These are phyloP conservation scores for Chlorella variabilis DNA, from an alignment of 163 green algal species.

Conservation along the genomic window DNA sequence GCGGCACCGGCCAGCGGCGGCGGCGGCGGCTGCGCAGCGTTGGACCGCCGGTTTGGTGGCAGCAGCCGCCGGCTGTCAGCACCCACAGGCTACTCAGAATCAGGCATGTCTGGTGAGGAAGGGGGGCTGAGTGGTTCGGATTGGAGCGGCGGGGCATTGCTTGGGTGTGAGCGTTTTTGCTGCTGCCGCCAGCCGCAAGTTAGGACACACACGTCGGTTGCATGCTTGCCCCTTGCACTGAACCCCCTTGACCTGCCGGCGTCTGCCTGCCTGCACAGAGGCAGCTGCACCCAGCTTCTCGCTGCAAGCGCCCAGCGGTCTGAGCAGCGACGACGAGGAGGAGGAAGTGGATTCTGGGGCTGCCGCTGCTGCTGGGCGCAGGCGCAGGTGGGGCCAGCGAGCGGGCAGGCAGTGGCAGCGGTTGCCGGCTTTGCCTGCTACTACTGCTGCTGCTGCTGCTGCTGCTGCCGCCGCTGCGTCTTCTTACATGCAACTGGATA, in stretches of 20 bases:
- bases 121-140: background rate
- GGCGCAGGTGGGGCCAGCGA: background rate
- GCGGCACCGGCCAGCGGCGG: background rate
- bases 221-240: no score
- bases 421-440: no score
- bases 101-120: conserved; percentile 11
- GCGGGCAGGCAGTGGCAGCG: background rate
- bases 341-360: conserved; percentile 1
- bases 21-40: background rate
- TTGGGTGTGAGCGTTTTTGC: background rate
- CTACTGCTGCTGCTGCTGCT: background rate
- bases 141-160: background rate
- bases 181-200: no score
- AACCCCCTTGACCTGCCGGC: background rate
- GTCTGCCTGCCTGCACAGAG: background rate
- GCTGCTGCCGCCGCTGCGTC: background rate
- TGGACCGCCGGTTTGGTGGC: background rate
- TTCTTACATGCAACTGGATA: no score
- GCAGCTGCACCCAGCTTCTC: conserved; percentile 25
- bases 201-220: no score
- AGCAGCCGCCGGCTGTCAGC: conserved; percentile 22
- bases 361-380: background rate
- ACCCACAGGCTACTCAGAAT: conserved; percentile 26
- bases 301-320: conserved; percentile 26
- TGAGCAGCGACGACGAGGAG: conserved; percentile 32